Base-by-base conservation (phyloP, 2,329 filamentous ascomycete genomes). In the Pezizomycotina sp. region DNA sequence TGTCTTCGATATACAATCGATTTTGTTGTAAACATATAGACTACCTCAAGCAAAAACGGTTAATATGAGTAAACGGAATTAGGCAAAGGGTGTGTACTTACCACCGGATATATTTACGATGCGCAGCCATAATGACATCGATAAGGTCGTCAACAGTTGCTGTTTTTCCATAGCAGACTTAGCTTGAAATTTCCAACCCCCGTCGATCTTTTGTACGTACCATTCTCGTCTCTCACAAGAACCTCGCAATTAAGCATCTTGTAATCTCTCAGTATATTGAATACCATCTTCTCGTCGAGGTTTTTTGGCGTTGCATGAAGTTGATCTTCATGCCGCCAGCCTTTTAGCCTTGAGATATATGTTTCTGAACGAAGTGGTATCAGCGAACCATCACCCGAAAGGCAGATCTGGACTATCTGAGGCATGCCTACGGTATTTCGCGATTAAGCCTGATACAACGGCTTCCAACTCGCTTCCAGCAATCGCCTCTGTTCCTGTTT, bases 21-120 rank as follows among this genome's bases (percentile, higher is more conserved):
- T 92, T 63, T 98, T 98, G 76, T 98, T 98, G 73, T 98, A 98
- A 20, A 95, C 86, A 61, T 98, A 98, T 20, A 98, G 68, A 55
- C 81, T 76, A 56, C 51, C 66, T 72, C 4, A 16, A 47, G 27
- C 25, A 37, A 22, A 39, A 15, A 5, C 16, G 6, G 22, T 35
- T 15, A 26, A 21, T 18, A 14, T 10, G 6, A 19, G 14, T 22
- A 27, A 13, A 32, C 4, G 23, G 4, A 9, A 19, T 19, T 13
- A 7, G 19, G 13, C 14, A 24, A 12, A 22, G n/a, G 28, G 10
- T 9, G n/a, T 26, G 7, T 18, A 42, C 51, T 38, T 52, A 65
- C 64, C 73, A 77, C 55, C 71, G 70, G 64, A 98, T 93, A 65
- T 98, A 98, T 59, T 92, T 98, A 55, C 89, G 68, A 64, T 98